Base-by-base conservation (phyloP, 352 stramenopile species). In the Phytopythium montanum region DNA sequence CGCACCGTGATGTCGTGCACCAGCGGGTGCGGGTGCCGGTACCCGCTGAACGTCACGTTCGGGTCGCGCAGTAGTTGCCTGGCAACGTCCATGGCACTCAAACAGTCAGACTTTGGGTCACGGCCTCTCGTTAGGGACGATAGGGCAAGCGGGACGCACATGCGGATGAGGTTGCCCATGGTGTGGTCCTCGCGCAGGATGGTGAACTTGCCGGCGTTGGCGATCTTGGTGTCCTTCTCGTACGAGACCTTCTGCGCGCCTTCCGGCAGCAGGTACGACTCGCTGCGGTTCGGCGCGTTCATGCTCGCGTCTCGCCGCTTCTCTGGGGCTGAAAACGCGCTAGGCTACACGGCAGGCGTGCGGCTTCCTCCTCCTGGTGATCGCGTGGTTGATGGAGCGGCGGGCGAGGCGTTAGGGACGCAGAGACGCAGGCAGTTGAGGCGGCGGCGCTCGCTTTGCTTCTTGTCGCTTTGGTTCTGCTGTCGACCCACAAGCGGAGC, bases 181-280 rank as follows among this genome's bases (percentile, higher is more conserved):
- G 97, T 99, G 77, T 99, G 97, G 80, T 99, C 97, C 76, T 99
- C 97, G 53, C 98, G 98, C 58, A 98, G 91, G 66, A 99, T 94
- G 52, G 90, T 98, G 70, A 99, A 99, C 51, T 96, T 98, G 58
- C 96, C 97, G 25, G 96, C 95, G 71, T 99, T 99, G 31, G 92
- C 87, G 59, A 99, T 97, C 81, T 99, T 98, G 29, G 95, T 98
- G 74, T 99, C 96, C 42, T 95, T 90, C 64, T 94, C 86, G 74
- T 99, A 99, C 62, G 87, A 89, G 54, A 98, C 90, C 67, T 97
- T 98, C 55, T 90, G 71, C 52, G 83, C 81, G 52, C 85, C 85
- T 63, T 95, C 85, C 19, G 85, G 85, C 68, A 95, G 79, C 70
- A 93, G 64, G 60, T 93, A 95, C 74, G 84, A 87, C 70, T 95